Evolutionary conservation across 179 eudicot species (phyloP).

Genomic region (Spinacia oleracea): DNA sequence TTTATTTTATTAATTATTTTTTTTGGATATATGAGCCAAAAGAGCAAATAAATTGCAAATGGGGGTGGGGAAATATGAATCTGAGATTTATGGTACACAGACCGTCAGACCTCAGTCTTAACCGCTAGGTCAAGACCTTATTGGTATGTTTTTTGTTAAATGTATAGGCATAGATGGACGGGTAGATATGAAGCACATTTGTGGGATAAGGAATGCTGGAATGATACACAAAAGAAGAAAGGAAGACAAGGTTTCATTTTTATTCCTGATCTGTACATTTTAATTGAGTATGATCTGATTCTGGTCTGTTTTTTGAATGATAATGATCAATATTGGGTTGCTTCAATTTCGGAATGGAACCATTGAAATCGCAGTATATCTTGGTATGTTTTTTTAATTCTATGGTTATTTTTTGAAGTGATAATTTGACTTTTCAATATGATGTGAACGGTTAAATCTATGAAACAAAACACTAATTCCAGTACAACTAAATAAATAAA

Average conservation of each 20-base stretch:
- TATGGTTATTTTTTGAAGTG: background rate
- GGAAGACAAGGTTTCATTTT: slow-evolving; percentile 66
- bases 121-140: too few relatives aligned
- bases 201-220: slow-evolving; percentile 86
- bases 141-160: too few relatives aligned
- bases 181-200: slow-evolving; percentile 86
- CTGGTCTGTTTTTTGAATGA: background rate
- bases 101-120: too few relatives aligned
- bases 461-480: background rate
- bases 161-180: slow-evolving; percentile 71
- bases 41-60: too few relatives aligned
- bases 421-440: background rate
- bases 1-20: too few relatives aligned
- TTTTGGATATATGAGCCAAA: too few relatives aligned
- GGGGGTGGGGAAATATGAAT: too few relatives aligned
- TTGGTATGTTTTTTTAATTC: slow-evolving; percentile 45
- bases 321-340: slow-evolving; percentile 23
- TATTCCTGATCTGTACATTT: background rate
- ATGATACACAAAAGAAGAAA: slow-evolving; percentile 76
- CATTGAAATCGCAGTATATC: slow-evolving; percentile 53
- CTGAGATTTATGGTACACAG: too few relatives aligned
- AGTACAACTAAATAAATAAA: background rate
- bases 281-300: background rate
- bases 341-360: slow-evolving; percentile 23
- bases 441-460: background rate